Evolutionary conservation across 31 red algal genomes (phyloP).

Genomic region (Porphyra umbilicalis): DNA sequence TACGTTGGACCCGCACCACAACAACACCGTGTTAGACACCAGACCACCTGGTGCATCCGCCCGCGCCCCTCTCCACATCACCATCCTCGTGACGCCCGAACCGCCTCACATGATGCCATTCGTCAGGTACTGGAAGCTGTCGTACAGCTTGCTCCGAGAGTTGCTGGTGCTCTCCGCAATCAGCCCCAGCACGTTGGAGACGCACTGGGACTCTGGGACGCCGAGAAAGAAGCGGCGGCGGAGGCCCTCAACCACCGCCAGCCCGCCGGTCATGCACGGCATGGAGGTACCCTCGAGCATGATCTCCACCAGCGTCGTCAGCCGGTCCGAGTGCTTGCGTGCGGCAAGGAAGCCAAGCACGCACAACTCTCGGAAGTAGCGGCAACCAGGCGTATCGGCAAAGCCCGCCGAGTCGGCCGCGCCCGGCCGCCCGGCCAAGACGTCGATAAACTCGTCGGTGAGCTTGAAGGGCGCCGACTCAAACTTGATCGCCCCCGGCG

Average conservation of each 20-base stretch:
- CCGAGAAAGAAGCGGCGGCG: conserved; percentile 85
- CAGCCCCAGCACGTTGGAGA: conserved; percentile 71
- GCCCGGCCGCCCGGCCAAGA: conserved; percentile 78
- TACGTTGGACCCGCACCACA: no score
- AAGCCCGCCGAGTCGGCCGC: conserved; percentile 52
- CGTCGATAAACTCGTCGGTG: conserved; percentile 88
- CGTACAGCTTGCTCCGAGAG: conserved; percentile 44
- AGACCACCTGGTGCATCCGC: no score
- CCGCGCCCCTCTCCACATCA: neutral
- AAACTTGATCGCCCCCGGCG: conserved; percentile 97
- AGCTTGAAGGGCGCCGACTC: conserved; percentile 99
- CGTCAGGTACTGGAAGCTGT: conserved; percentile 39
- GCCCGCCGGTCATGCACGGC: conserved; percentile 98
- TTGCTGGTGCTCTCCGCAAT: conserved; percentile 82
- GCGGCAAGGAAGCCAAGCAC: conserved; percentile 95
- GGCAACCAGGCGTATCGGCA: conserved; percentile 68
- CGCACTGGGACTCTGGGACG: conserved; percentile 89
- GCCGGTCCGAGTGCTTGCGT: conserved; percentile 95
- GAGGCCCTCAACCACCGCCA: conserved; percentile 81
- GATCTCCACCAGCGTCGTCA: conserved; percentile 94
- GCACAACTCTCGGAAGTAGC: conserved; percentile 96
- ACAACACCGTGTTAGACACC: no score
- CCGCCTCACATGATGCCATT: conserved; percentile 21
- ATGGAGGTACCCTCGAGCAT: conserved; percentile 97
- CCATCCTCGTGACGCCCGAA: no score